phyloP scores from a whole-genome alignment of 805 yeast species.

The Torulaspora gathmanii region DNA sequence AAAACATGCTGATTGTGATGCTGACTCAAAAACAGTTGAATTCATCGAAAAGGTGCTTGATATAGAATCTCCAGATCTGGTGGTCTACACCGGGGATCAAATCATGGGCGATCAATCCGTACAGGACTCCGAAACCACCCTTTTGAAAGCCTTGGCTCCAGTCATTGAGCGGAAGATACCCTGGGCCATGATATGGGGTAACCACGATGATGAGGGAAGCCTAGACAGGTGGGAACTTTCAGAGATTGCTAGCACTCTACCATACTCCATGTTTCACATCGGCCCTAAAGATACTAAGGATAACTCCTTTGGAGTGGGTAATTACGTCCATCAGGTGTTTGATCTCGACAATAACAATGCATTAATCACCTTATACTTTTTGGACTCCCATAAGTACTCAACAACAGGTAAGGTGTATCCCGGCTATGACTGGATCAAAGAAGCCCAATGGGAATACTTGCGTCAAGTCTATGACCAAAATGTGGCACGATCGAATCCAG shows the following conservation, averaged over 20 bases:
- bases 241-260: conserved; percentile 51
- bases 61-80: conserved; percentile 75
- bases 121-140: conserved; percentile 76
- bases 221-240: conserved; percentile 57
- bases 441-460: conserved; percentile 59
- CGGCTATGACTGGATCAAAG: conserved; percentile 85
- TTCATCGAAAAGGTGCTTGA: conserved; percentile 65
- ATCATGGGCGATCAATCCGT: conserved; percentile 67
- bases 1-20: conserved; percentile 54
- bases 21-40: conserved; percentile 65
- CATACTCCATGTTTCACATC: conserved; percentile 56
- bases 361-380: conserved; percentile 60
- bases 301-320: conserved; percentile 73
- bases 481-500: conserved; percentile 33
- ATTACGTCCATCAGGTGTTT: conserved; percentile 56
- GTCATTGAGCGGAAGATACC: conserved; percentile 67
- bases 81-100: conserved; percentile 88
- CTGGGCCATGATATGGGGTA: conserved; percentile 82
- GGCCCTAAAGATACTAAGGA: conserved; percentile 53
- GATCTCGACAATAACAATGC: conserved; percentile 39
- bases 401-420: conserved; percentile 58
- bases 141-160: conserved; percentile 72
- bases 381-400: conserved; percentile 81
- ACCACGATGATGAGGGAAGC: conserved; percentile 89
- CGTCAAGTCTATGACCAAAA: conserved; percentile 35